Percentiles rank a stretch among this genome's conserved stretches.
phyloP scores from a whole-genome alignment of 176 grass and related monocot species.

The Paspalum notatum region DNA sequence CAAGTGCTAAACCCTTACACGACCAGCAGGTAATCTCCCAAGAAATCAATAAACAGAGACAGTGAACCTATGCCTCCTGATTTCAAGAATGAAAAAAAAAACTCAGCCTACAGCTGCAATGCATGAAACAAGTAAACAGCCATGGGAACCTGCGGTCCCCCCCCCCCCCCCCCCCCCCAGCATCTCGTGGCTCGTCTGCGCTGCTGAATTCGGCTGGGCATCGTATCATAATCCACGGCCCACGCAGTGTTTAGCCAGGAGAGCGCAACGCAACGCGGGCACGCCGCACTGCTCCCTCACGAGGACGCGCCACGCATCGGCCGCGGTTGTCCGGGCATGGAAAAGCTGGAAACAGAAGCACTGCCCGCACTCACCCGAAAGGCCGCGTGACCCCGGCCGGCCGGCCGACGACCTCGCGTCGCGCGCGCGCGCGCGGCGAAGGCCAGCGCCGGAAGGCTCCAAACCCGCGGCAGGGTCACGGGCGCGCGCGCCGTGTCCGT shows the following conservation, averaged over 20 bases:
- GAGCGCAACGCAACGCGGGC: not conserved
- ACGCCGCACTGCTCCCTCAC: not conserved
- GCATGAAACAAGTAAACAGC: not conserved
- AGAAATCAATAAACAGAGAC: not conserved
- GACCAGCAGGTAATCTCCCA: not conserved
- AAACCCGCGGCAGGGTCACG: conserved; percentile 21
- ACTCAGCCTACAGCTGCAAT: not conserved
- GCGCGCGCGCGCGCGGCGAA: not conserved
- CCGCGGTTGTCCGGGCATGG: not conserved
- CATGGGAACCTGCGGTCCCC: not conserved
- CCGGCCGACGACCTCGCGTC: conserved; percentile 2
- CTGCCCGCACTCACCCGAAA: not conserved
- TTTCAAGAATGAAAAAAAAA: not conserved
- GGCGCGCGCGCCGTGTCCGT: conserved; percentile 1
- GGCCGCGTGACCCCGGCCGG: not conserved
- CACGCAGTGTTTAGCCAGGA: conserved; percentile 13
- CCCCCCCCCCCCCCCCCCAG: not conserved
- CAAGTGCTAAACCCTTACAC: not conserved
- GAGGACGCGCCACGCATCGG: not conserved
- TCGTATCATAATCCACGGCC: not conserved
- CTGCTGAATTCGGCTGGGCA: not conserved
- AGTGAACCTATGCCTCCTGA: too few species aligned
- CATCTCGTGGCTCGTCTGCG: not conserved
- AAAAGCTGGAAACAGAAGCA: not conserved
- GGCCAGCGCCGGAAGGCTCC: not conserved